Percentiles rank a stretch among this genome's conserved stretches.
Conservation (phyloP, 1,284 basidiomycete genomes). For the Melampsora larici-populina region DNA sequence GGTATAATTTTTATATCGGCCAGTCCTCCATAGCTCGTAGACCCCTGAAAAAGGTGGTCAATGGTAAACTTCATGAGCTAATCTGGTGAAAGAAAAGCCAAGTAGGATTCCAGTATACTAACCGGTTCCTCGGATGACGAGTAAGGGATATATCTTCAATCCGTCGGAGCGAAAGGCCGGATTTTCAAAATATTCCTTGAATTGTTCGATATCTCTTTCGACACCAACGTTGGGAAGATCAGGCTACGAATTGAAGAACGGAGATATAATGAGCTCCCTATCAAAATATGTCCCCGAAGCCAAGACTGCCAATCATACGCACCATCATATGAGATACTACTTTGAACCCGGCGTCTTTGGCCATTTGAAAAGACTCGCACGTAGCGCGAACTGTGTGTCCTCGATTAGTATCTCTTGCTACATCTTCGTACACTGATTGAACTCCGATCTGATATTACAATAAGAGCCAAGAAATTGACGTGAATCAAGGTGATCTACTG, state of each 20-base stretch:
- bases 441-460: constrained; percentile 68
- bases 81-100: neutral
- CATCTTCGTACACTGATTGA: constrained; percentile 98
- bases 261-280: neutral
- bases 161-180: constrained; percentile 96
- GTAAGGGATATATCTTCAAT: constrained; percentile 95
- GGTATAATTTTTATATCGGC: constrained; percentile 97
- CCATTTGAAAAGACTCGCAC: constrained; percentile 93
- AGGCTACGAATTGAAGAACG: constrained; percentile 49
- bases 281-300: neutral
- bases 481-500: neutral
- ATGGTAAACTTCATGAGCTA: neutral
- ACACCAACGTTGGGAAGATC: constrained; percentile 90
- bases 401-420: constrained; percentile 95
- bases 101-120: constrained; percentile 55
- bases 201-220: constrained; percentile 96
- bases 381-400: constrained; percentile 94
- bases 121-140: constrained; percentile 96
- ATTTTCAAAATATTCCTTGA: constrained; percentile 98
- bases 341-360: constrained; percentile 99
- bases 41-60: constrained; percentile 15
- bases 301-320: constrained; percentile 10
- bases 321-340: constrained; percentile 97
- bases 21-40: constrained; percentile 94
- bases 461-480: neutral